Base-by-base conservation (phyloP, 2,329 filamentous ascomycete species). In the Macrophomina phaseolina region DNA sequence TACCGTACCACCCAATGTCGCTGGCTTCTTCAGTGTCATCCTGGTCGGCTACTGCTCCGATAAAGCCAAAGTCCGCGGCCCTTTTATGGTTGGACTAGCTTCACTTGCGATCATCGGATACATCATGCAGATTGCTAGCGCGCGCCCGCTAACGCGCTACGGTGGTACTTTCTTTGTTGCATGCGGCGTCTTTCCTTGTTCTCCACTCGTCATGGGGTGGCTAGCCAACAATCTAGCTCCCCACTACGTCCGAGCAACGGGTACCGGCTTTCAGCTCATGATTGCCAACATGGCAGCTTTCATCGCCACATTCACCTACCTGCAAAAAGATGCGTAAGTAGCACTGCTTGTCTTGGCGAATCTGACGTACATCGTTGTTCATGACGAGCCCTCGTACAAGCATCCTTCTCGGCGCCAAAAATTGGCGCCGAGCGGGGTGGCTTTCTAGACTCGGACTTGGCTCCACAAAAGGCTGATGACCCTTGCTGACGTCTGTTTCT, bases 241-340 rank as follows among this genome's bases (percentile, higher is more conserved):
- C 2, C 85, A 87, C 73, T 88, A 86, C 73, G 88, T 88, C 74
- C 79, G 85, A 38, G 80, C 83, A 0, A 79, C 87, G 45, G 80
- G 81, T 2, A 78, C 83, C 0, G 85, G 84, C 4, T 80, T 86
- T 82, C 78, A 68, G 71, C 80, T 66, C 9, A 71, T 69, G 51
- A 77, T 85, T 46, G 85, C 83, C 4, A 86, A 86, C 70, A 73
- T 81, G 38, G 80, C 78, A 0, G 85, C 84, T 2, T 82, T 86
- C 64, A 78, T 86, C 32, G 82, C 81, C 0, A 81, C 79, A 18
- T 86, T 86, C 68, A 80, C 85, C 55, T 87, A 83, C 69, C 69
- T 85, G 51, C 71, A 77, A 45, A 72, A 72, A 3, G 82, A 87
- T 71, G 77, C 77, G 62, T 75, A 70, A 64, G 73, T 67, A 28